Base-by-base conservation (phyloP, 768 basidiomycete genomes). In the Kwoniella europaea region DNA sequence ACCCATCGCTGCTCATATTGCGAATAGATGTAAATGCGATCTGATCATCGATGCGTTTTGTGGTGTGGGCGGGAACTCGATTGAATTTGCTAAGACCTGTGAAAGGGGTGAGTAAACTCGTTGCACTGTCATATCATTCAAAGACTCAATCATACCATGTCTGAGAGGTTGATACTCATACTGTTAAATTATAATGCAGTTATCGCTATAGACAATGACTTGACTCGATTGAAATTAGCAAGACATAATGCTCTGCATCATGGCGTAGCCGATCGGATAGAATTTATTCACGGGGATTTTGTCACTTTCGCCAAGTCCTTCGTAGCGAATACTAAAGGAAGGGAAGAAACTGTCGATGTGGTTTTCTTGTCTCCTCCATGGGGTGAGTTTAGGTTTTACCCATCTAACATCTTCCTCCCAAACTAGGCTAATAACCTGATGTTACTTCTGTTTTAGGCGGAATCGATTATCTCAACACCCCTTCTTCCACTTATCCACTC, bases 61-160 rank as follows among this genome's bases (percentile, higher is more conserved):
- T 79, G 97, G 97, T 0, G 95, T 98, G 0, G 97, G 97, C 29
- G 97, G 96, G 16, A 99, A 99, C 78, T 89, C 96, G 0, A 98
- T 99, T 68, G 93, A 94, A 3, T 98, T 99, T 83, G 97, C 97
- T 2, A 89, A 91, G 82, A 97, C 94, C 2, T 99, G 97, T 85
- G 92, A 96, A 81, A 85, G 92, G 83, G 96, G 96, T 97, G 77
- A 69, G 90, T 83, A 29, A 55, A 35, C 43, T 59, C 27, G 35
- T 7, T 27, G 1, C 22, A 7, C 65, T 60, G 56, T 10, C 18
- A 20, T 3, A 22, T 12, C 27, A 58, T 27, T 24, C 24, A 24
- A 24, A 24, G 24, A 24, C 24, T 24, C 24, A 24, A 24, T 24
- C 24, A 24, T 24, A 24, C 24, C 24, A 27, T 27, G 18, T 50